A percentile compares a stretch with the other conserved stretches of the same genome.
Conservation (phyloP, 2,329 filamentous ascomycete genomes). For the Penicillium sp. region DNA sequence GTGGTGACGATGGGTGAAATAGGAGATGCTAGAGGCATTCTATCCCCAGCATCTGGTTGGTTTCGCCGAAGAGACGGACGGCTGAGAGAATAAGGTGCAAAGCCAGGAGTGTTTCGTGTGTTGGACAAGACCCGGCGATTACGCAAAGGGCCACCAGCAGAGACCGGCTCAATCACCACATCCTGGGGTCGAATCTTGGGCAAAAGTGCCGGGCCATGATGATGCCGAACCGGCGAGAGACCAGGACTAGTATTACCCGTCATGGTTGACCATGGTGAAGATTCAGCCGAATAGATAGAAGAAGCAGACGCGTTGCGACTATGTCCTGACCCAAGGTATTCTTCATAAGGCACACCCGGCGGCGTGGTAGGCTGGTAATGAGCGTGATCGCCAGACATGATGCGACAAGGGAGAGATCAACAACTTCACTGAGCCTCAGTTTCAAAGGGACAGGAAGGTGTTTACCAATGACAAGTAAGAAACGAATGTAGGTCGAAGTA, state of each 20-base stretch:
- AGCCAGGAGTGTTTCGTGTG: slow-evolving; percentile 53
- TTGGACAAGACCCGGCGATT: slow-evolving; percentile 55
- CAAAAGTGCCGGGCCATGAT: slow-evolving; percentile 72
- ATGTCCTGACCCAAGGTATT: slow-evolving; percentile 45
- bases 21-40: slow-evolving; percentile 47
- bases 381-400: slow-evolving; percentile 45
- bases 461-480: slow-evolving; percentile 7
- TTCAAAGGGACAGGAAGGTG: neutral
- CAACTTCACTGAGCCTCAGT: neutral
- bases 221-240: slow-evolving; percentile 69
- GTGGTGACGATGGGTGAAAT: slow-evolving; percentile 42
- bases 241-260: slow-evolving; percentile 70
- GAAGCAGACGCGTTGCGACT: slow-evolving; percentile 65
- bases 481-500: slow-evolving; percentile 19
- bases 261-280: slow-evolving; percentile 67
- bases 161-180: slow-evolving; percentile 67
- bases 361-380: slow-evolving; percentile 49
- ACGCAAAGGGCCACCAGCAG: slow-evolving; percentile 55
- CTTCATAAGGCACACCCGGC: slow-evolving; percentile 38
- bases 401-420: slow-evolving; percentile 12
- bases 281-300: slow-evolving; percentile 67
- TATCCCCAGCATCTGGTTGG: slow-evolving; percentile 48
- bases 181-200: slow-evolving; percentile 87
- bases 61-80: slow-evolving; percentile 48
- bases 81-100: slow-evolving; percentile 51